phyloP scores from a whole-genome alignment of 2,329 filamentous ascomycete species.

The Orbilia brochopaga region DNA sequence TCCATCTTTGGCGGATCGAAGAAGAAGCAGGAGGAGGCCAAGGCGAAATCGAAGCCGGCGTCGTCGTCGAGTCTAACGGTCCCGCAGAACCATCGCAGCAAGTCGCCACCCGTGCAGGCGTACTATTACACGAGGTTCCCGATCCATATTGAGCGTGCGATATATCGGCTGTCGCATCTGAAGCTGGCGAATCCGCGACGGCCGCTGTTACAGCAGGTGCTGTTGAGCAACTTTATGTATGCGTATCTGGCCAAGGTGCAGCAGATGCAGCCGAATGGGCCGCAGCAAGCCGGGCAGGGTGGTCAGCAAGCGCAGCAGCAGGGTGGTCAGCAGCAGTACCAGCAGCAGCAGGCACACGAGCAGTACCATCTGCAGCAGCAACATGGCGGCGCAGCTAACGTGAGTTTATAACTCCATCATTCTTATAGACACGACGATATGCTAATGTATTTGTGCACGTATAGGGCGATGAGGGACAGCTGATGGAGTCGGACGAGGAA shows the following conservation, averaged over 20 bases:
- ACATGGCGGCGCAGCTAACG: constrained; percentile 26
- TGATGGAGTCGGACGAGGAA: constrained; percentile 57
- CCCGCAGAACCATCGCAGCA: constrained; percentile 60
- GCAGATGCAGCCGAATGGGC: constrained; percentile 96
- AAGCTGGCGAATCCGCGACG: constrained; percentile 97
- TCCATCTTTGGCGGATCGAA: constrained; percentile 90
- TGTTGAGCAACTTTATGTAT: constrained; percentile 99
- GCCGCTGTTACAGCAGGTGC: constrained; percentile 88
- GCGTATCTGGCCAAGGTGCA: constrained; percentile 98
- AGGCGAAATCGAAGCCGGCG: constrained; percentile 66
- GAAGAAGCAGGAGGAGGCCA: constrained; percentile 66
- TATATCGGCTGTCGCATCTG: constrained; percentile 98
- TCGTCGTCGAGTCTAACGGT: constrained; percentile 74
- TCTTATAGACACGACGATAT: not conserved
- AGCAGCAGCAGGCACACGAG: constrained; percentile 57
- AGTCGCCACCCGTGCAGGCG: constrained; percentile 67
- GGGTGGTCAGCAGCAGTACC: constrained; percentile 52
- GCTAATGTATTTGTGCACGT: constrained; percentile 16
- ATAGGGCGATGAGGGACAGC: constrained; percentile 52
- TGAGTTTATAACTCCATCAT: constrained; percentile 52
- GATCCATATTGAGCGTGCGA: constrained; percentile 92
- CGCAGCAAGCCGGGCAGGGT: constrained; percentile 61
- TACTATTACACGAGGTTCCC: constrained; percentile 97
- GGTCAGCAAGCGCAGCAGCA: constrained; percentile 57
- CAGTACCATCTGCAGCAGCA: constrained; percentile 57